Conservation (phyloP, 345 rosid genomes). For the Lenwebbia sp. region DNA sequence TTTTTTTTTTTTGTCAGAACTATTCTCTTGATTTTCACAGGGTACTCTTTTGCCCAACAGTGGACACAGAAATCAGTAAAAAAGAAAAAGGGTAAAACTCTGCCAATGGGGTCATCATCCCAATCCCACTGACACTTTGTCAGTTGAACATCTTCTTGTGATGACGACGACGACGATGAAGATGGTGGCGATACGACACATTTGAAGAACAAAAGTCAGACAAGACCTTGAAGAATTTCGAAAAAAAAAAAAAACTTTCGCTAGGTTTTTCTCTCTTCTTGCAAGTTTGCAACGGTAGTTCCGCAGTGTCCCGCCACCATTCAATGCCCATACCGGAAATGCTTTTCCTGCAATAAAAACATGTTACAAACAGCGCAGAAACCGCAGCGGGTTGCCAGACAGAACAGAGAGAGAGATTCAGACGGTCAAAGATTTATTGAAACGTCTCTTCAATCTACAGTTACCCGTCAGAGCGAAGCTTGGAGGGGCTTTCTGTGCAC, state of each 20-base stretch:
- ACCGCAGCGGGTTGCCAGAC: background rate
- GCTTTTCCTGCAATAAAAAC: background rate
- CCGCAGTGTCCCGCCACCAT: background rate
- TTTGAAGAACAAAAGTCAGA: background rate
- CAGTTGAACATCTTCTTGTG: background rate
- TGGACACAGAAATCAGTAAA: background rate
- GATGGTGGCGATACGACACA: background rate
- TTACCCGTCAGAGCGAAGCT: constrained; percentile 16
- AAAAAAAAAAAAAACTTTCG: background rate
- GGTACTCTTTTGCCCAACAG: background rate
- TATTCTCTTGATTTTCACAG: background rate
- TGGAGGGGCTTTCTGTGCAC: constrained; percentile 2
- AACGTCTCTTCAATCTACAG: constrained; percentile 49
- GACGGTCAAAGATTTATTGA: constrained; percentile 35
- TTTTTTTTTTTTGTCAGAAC: no score
- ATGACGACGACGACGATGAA: background rate
- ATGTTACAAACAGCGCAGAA: background rate
- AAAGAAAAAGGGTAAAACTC: background rate
- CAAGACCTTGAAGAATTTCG: background rate
- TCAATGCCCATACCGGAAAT: background rate
- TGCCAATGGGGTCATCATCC: background rate
- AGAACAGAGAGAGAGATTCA: constrained; percentile 1
- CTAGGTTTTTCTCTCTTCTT: background rate
- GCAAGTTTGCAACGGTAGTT: background rate
- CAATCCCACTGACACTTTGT: background rate